Evolutionary conservation across 805 yeast genomes (phyloP).

Genomic region (Hanseniaspora hatyaiensis): DNA sequence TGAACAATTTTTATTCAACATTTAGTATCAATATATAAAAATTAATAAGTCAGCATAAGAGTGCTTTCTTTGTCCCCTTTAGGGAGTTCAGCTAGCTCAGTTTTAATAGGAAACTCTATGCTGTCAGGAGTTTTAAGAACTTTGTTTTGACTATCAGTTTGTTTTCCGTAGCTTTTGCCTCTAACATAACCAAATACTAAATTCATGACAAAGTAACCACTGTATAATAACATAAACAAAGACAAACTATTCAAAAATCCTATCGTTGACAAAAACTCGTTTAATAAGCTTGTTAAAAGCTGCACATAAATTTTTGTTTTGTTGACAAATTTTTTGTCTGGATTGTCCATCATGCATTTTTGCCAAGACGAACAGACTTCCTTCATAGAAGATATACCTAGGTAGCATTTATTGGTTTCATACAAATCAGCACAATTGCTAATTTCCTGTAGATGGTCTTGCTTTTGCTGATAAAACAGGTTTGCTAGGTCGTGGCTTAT

Average conservation of each 20-base stretch:
- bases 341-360: constrained; percentile 9
- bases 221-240: constrained; percentile 7
- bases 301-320: constrained; percentile 2
- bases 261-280: constrained; percentile 1
- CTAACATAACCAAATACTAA: constrained; percentile 11
- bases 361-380: constrained; percentile 8
- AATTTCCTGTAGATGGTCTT: constrained; percentile 1
- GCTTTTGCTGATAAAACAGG: constrained; percentile 11
- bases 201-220: constrained; percentile 3
- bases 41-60: too few species aligned
- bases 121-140: neutral
- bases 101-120: too few species aligned
- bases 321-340: constrained; percentile 10
- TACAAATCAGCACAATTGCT: neutral
- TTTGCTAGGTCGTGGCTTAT: constrained; percentile 6
- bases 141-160: neutral
- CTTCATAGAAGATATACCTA: constrained; percentile 6
- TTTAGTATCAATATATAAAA: too few species aligned
- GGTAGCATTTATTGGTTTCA: constrained; percentile 8
- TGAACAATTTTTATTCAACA: too few species aligned
- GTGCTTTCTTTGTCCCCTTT: too few species aligned
- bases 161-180: constrained; percentile 10
- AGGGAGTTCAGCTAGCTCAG: too few species aligned
- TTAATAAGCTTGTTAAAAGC: neutral
- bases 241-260: constrained; percentile 5